phyloP scores from a whole-genome alignment of 805 yeast genomes.

The Candida ipomoeae region DNA sequence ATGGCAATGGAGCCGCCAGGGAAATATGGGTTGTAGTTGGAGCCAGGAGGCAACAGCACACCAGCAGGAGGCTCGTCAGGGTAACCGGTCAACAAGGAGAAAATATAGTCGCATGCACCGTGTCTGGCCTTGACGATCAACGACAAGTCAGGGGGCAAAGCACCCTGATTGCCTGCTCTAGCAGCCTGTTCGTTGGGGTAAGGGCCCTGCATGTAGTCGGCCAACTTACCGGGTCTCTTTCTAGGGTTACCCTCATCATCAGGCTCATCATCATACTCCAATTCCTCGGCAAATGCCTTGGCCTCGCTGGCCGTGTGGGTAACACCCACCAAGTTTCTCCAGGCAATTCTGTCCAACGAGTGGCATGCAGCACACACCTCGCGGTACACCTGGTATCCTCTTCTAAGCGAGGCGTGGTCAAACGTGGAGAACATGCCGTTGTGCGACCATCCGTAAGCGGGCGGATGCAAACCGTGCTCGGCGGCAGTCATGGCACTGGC shows the following conservation, averaged over 20 bases:
- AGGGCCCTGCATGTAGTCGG: conserved; percentile 93
- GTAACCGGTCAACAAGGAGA: conserved; percentile 93
- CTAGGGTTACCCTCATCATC: conserved; percentile 96
- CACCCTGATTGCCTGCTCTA: conserved; percentile 99
- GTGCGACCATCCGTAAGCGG: conserved; percentile 91
- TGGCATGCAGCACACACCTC: conserved; percentile 99
- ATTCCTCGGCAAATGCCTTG: conserved; percentile 90
- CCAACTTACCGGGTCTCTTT: conserved; percentile 96
- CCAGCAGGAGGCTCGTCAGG: conserved; percentile 99
- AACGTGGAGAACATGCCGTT: conserved; percentile 86
- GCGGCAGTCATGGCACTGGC: conserved; percentile 98
- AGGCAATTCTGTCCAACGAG: conserved; percentile 92
- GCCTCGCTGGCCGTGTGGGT: conserved; percentile 89
- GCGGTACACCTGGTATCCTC: conserved; percentile 98
- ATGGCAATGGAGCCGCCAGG: conserved; percentile 99
- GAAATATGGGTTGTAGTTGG: conserved; percentile 99
- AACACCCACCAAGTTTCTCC: conserved; percentile 98
- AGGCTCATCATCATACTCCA: conserved; percentile 95
- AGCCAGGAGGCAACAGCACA: conserved; percentile 84
- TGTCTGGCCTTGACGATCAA: conserved; percentile 98
- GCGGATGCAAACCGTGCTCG: conserved; percentile 97
- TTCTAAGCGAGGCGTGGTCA: conserved; percentile 93
- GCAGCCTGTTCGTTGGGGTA: conserved; percentile 99
- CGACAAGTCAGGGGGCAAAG: conserved; percentile 96
- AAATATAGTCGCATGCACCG: conserved; percentile 95